phyloP scores from a whole-genome alignment of 345 rosid genomes.

The Populus nigra region DNA sequence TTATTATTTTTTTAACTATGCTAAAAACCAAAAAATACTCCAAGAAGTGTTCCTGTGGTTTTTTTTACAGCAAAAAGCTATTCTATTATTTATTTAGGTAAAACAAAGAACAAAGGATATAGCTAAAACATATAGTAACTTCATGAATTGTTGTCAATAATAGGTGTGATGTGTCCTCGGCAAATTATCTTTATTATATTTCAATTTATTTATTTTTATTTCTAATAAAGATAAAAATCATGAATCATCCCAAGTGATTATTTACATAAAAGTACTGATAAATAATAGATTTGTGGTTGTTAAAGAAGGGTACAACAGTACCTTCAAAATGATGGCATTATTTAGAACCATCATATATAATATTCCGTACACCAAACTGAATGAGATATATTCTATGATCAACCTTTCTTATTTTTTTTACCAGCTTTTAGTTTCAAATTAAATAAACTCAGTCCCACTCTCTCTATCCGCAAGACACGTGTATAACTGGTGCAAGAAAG shows the following conservation, averaged over 20 bases:
- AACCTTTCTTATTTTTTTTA: constrained; percentile 16
- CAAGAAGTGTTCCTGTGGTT: too few relatives aligned
- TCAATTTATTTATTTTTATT: background rate
- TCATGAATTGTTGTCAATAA: too few relatives aligned
- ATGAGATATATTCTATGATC: background rate
- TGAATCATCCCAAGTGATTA: background rate
- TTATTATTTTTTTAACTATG: too few relatives aligned
- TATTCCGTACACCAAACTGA: background rate
- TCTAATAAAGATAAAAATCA: background rate
- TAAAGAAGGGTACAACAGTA: background rate
- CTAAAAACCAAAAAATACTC: too few relatives aligned
- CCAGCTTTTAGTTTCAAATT: constrained; percentile 13
- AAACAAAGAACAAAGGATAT: too few relatives aligned
- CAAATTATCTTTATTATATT: background rate
- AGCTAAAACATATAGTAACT: too few relatives aligned
- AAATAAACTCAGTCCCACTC: too few relatives aligned
- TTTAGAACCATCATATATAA: background rate
- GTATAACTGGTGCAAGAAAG: background rate
- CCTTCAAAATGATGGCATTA: background rate
- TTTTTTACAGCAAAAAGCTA: too few relatives aligned
- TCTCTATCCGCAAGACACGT: background rate
- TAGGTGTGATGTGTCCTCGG: too few relatives aligned
- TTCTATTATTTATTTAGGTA: too few relatives aligned
- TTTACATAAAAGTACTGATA: background rate
- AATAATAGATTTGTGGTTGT: background rate